Percentiles rank a stretch among this genome's conserved stretches.
Evolutionary conservation across 225 moss, liverwort and hornwort species (phyloP).

Genomic region (Bryoerythrophyllum caledonicum): DNA sequence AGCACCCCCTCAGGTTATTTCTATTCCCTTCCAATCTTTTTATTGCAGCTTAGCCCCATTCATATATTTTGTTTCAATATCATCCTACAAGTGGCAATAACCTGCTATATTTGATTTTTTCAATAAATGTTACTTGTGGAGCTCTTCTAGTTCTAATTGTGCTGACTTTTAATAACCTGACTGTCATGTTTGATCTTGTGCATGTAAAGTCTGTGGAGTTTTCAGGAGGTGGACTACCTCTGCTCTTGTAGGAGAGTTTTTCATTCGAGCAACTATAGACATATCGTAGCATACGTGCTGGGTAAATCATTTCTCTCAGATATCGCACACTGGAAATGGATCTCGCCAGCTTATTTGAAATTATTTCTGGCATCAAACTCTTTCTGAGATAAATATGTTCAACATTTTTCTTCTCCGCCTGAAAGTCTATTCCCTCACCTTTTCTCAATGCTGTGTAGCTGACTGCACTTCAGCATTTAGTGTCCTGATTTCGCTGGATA

Average conservation of each 20-base stretch:
- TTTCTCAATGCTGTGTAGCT: neutral
- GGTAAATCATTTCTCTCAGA: neutral
- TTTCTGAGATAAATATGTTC: neutral
- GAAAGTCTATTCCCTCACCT: neutral
- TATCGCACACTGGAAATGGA: neutral
- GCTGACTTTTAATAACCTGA: neutral
- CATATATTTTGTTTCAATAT: neutral
- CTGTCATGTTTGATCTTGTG: constrained; percentile 22
- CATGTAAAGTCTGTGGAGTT: constrained; percentile 69
- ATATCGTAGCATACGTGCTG: constrained; percentile 10
- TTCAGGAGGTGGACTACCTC: constrained; percentile 81
- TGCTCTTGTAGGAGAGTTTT: constrained; percentile 39
- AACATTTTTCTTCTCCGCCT: neutral
- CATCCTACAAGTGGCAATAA: neutral
- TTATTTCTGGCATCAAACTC: neutral
- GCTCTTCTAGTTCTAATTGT: constrained; percentile 10
- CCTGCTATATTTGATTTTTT: neutral
- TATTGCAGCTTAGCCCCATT: neutral
- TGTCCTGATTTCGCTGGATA: neutral
- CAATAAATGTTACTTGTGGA: neutral
- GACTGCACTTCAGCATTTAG: constrained; percentile 4
- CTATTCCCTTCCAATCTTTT: neutral
- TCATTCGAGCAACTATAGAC: neutral
- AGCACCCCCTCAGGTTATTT: constrained; percentile 66
- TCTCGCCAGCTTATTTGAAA: neutral